Evolutionary conservation across 2,329 filamentous ascomycete species (phyloP), one percentile per base, ranked within the genome.

Genomic region (Ophiocordyceps polyrhachis-furcata): DNA sequence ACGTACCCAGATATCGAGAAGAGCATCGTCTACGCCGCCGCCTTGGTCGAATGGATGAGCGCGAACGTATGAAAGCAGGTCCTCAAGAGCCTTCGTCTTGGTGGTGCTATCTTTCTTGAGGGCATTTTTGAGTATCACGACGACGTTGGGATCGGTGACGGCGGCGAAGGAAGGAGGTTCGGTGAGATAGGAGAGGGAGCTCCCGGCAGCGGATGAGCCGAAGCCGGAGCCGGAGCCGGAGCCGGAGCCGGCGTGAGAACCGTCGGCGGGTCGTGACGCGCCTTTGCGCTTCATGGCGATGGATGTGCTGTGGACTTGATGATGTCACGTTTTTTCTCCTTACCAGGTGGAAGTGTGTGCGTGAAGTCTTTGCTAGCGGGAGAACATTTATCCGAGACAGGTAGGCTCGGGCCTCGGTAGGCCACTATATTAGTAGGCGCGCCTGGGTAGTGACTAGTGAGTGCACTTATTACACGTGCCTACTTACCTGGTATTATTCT

Each of bases 61-160:
- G 50, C 71, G 68, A 37, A 84, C 67, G 56, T 82, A 73, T 31
- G 72, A 60, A 42, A 85, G 70, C 19, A 98, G 64, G 44, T 96
- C 89, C 53, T 96, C 88, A 25, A 98, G 67, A 0, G 85, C 89
- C 60, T 89, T 94, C 8, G 81, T 73, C 59, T 94, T 93, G 35
- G 91, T 98, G 12, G 79, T 93, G 55, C 80, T 81, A 64, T 95
- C 89, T 63, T 91, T 93, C 65, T 96, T 98, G 43, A 80, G 72
- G 4, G 95, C 64, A 53, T 93, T 94, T 62, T 95, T 93, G 65
- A 95, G 85, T n/a, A 80, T 77, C 14, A 96, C 87, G 35, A 89
- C 77, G 35, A 89, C 70, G 55, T 91, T 83, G 8, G 87, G 73
- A 53, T 94, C 80, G 41, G 79, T 81, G 48, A 98, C 77, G 40